Evolutionary conservation across 306 rosid species (phyloP).

Genomic region (Prunus campanulata): DNA sequence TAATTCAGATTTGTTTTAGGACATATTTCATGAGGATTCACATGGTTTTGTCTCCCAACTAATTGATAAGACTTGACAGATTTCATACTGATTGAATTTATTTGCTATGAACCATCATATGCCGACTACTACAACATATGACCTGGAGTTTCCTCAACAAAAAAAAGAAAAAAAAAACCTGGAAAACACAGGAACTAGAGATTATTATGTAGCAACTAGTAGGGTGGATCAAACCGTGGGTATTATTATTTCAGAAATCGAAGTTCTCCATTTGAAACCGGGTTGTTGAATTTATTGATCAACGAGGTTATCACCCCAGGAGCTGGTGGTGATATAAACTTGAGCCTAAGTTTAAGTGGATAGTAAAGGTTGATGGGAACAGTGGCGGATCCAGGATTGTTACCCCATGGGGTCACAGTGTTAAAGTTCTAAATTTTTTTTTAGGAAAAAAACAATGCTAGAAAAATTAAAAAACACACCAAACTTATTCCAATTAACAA

Average conservation of each 20-base stretch:
- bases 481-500: no score
- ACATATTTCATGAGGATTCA: slow-evolving; percentile 20
- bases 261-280: not conserved
- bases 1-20: not conserved
- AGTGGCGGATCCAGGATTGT: no score
- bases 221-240: not conserved
- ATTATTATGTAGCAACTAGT: not conserved
- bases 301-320: not conserved
- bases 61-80: not conserved
- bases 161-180: not conserved
- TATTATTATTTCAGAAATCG: not conserved
- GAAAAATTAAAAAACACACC: no score
- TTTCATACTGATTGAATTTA: not conserved
- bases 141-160: not conserved
- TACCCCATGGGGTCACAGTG: no score
- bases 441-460: no score
- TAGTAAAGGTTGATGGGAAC: slow-evolving; percentile 25
- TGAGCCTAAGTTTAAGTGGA: slow-evolving; percentile 1
- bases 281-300: not conserved
- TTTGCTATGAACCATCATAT: slow-evolving; percentile 3
- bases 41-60: slow-evolving; percentile 25
- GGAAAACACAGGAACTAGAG: slow-evolving; percentile 4
- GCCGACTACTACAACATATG: not conserved
- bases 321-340: not conserved
- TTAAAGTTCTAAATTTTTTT: no score